These are phyloP conservation scores for Fistulifera pelliculosa DNA, from an alignment of 108 stramenopile genomes.

Conservation along the genomic window DNA sequence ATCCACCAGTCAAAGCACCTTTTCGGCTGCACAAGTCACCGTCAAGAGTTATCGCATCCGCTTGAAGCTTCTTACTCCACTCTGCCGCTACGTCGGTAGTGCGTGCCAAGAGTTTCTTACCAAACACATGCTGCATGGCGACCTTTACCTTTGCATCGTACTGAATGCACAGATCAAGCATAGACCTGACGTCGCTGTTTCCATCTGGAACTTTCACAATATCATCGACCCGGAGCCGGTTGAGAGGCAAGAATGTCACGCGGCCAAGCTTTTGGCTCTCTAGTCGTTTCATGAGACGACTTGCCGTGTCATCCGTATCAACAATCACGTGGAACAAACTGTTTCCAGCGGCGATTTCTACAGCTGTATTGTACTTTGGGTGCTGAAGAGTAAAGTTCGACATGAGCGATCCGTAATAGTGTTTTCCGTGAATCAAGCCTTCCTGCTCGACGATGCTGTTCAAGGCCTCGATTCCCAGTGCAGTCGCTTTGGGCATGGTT, in stretches of 20 bases:
- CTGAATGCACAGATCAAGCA: constrained; percentile 58
- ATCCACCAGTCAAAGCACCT: constrained; percentile 91
- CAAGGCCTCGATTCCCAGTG: constrained; percentile 78
- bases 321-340: constrained; percentile 96
- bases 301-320: constrained; percentile 94
- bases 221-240: constrained; percentile 61
- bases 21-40: constrained; percentile 90
- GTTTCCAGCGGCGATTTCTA: constrained; percentile 93
- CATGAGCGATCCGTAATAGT: constrained; percentile 89
- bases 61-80: constrained; percentile 49
- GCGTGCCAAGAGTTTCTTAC: constrained; percentile 83
- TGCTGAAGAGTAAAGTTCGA: constrained; percentile 83
- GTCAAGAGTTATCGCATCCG: constrained; percentile 97
- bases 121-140: constrained; percentile 94
- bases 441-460: constrained; percentile 68
- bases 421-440: constrained; percentile 43
- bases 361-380: constrained; percentile 80
- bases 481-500: constrained; percentile 81
- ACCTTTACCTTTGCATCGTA: constrained; percentile 70
- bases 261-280: constrained; percentile 85
- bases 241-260: constrained; percentile 97
- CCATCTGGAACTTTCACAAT: constrained; percentile 15
- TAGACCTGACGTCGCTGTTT: constrained; percentile 17
- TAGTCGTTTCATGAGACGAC: constrained; percentile 79
- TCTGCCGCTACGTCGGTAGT: constrained; percentile 69